Base-by-base conservation (phyloP, 352 stramenopile genomes). In the Phytopythium sindhum region DNA sequence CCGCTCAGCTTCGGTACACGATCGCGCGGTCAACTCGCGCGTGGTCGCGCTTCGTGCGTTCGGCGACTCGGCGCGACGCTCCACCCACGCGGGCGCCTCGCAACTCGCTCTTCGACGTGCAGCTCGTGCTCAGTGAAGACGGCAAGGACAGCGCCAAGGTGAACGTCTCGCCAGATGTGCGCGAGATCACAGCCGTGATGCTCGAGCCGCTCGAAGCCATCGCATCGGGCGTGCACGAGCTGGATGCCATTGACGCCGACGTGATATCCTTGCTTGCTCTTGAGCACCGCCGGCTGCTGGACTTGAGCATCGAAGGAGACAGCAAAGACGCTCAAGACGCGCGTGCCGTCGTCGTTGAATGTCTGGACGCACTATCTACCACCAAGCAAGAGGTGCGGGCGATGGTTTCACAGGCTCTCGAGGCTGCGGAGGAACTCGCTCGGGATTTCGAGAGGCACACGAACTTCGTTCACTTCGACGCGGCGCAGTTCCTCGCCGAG, bases 251-350 rank as follows among this genome's bases (percentile, higher is more conserved):
- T 28, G 93, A 98, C 67, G 83, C 77, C 58, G 93, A 98, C 51
- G 83, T 98, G 28, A 90, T 98, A 81, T 96, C 84, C 9, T 70
- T 98, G 19, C 71, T 98, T 12, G 74, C 80, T 8, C 79, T 98
- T 3, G 80, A 89, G 4, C 72, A 74, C 17, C 63, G 67, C 0
- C 81, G 77, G 5, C 52, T 96, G 5, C 69, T 96, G 0, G 74
- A 90, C 58, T 66, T 94, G 14, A 69, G 80, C 4, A 65, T 74
- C 2, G 72, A 84, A 51, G 28, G 4, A 21, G 14, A 12, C 19
- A 35, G 26, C 24, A 41, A 15, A 19, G 42, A n/a, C 19, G 58
- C 15, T 33, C 57, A 67, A 5, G 58, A 50, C 23, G 45, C 58
- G 14, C 44, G 54, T 11, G 59, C 66, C 0, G 85, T 91, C 10